Evolutionary conservation across 2,329 filamentous ascomycete species (phyloP), one percentile per base, ranked within the genome.

Genomic region (Cladosporium cucumerinum): DNA sequence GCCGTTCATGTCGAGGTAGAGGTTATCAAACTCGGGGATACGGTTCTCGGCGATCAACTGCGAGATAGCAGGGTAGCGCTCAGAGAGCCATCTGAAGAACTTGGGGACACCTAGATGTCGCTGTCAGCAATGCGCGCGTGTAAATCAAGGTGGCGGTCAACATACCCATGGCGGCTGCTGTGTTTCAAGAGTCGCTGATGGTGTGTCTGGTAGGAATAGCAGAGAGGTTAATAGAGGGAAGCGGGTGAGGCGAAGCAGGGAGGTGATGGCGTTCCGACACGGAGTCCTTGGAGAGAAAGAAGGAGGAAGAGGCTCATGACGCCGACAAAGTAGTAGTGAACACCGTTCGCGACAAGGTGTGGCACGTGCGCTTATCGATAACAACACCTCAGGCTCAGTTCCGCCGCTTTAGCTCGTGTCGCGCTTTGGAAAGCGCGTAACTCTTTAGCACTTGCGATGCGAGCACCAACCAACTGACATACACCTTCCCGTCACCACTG

Each of bases 1-100:
- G 71, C 95, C 95, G 80, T 99, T 99, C 95, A 99, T 99, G 75
- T 96, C 92, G 72, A 96, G 84, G 80, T 99, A 99, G 67, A 99
- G 87, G 79, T 92, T 95, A 80, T 99, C 95, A 80, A 99, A 99
- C 80, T 99, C 96, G 69, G 95, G 95, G 79, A 99, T 99, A 73
- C 95, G 90, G 79, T 97, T 99, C 82, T 99, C 95, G 63, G 94
- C 93, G 76, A 99, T 99, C 73, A 99, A 85, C 84, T 98, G 94
- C 61, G 95, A 99, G 78, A 99, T 99, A 68, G 95, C 89, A 64
- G 95, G 95, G 86, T 99, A 99, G 73, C 96, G 90, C 86, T 99
- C 96, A 66, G 93, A 97, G 85, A 99, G 90, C 95, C 96, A 99
- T 86, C 95, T 87, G 83, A 97, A 97, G 84, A 97, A 97, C 77